These are phyloP conservation scores for Sisymbrium irio DNA, from an alignment of 345 rosid species.

Conservation along the genomic window DNA sequence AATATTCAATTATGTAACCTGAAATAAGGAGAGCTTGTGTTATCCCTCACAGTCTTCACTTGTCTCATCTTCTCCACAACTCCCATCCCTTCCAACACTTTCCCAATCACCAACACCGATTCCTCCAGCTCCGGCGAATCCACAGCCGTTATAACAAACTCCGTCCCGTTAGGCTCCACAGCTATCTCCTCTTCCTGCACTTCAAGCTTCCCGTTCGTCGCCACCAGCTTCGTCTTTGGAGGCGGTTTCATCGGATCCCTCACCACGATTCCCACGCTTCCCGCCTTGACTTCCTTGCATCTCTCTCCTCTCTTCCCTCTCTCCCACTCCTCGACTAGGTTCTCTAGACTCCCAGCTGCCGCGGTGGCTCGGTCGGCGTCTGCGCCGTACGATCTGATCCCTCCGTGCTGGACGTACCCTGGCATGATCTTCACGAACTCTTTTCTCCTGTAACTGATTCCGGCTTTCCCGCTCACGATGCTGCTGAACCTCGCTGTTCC, in stretches of 20 bases:
- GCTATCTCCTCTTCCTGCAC: conserved; percentile 65
- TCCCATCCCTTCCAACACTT: conserved; percentile 73
- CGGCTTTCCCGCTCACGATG: conserved; percentile 75
- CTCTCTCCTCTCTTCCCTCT: conserved; percentile 43
- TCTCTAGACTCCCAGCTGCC: conserved; percentile 47
- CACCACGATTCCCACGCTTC: conserved; percentile 67
- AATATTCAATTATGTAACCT: conserved; percentile 38
- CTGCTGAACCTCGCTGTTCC: conserved; percentile 65
- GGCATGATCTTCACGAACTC: conserved; percentile 85
- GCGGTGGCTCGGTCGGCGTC: conserved; percentile 77
- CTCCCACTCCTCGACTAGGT: conserved; percentile 62
- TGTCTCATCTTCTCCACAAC: conserved; percentile 61
- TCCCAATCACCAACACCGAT: conserved; percentile 71
- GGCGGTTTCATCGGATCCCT: conserved; percentile 80
- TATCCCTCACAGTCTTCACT: conserved; percentile 80
- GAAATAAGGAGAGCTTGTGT: conserved; percentile 83
- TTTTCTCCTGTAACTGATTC: conserved; percentile 83
- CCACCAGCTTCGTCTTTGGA: conserved; percentile 78
- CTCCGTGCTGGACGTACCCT: conserved; percentile 78
- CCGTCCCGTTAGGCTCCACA: conserved; percentile 69
- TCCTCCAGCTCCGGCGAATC: conserved; percentile 85
- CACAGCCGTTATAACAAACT: conserved; percentile 61
- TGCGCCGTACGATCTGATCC: conserved; percentile 79
- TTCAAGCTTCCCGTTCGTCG: conserved; percentile 65
- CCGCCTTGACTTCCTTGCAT: conserved; percentile 52